Evolutionary conservation across 2,329 filamentous ascomycete species (phyloP), one percentile per base, ranked within the genome.

Genomic region (Dactylellina parvicollis): DNA sequence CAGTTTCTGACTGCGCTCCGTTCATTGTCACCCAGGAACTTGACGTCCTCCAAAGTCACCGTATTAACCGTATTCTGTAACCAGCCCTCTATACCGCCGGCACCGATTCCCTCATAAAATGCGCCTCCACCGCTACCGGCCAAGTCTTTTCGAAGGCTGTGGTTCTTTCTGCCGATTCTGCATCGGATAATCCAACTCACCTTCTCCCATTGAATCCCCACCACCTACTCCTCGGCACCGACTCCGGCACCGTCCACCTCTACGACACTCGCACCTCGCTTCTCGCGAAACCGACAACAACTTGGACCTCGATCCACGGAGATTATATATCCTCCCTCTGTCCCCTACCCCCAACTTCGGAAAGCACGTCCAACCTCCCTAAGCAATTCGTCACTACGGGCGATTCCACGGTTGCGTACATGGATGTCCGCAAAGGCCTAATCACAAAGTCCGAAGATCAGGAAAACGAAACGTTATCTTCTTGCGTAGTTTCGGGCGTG

Each of bases 361-460:
- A 90, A 64, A 95, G 90, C 80, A 96, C 92, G 0, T 94, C 90
- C 16, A 93, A 93, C 3, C 94, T 91, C 80, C 88, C 91, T 78
- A 96, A 96, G 82, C 94, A 98, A 82, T 99, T 92, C 90, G 86
- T 97, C 57, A 95, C 90, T 36, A 97, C 93, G 0, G 95, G 95
- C 32, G 93, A 92, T 46, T 94, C 92, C 1, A 98, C 94, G 0
- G 83, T 99, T 18, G 92, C 92, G 1, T 89, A 97, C 36, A 96
- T 92, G 0, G 95, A 99, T 80, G 83, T 97, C 46, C 88, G 94
- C 22, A 86, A 91, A 50, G 66, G 66, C 1, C 91, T 97, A 4
- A 83, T 98, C 44, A 90, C 93, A 2, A 90, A 90, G 71, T 96
- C 92, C 76, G 95, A 97, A 79, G 92, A 98, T 78, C 95, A 98